Base-by-base conservation (phyloP, 2,329 filamentous ascomycete genomes). In the Fusarium tricinctum region DNA sequence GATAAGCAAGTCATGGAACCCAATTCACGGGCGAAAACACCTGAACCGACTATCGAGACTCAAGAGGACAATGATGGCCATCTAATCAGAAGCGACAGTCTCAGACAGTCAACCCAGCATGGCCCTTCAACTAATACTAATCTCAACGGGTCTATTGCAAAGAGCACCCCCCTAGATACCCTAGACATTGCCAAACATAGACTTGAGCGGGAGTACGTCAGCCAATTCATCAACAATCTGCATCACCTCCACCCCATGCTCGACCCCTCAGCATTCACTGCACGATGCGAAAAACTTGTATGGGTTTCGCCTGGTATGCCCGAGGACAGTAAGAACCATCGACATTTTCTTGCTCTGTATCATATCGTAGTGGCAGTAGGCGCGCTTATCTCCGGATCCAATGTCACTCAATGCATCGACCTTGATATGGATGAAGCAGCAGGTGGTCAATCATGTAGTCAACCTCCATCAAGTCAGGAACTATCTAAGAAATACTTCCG, bases 241-340 rank as follows among this genome's bases (percentile, higher is more conserved):
- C 53, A 57, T 13, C 47, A 53, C 20, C 28, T 57, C 4, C 53
- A 57, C 5, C 53, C 53, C 1, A 57, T 57, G 46, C 28, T 57
- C 5, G 38, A 57, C 17, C 46, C 35, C 1, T 8, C 33, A 22
- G 15, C 20, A 4, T 57, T 57, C n/a, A 17, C 14, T 17, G 15
- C 30, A 7, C 17, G 15, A 35, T 57, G 53, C 12, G 53, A 57
- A 26, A 19, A 53, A 3, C 20, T 43, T 8, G 35, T 53, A 2
- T 57, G 53, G 53, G 10, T 9, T 8, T n/a, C 20, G 7, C 20
- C 14, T 8, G 13, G 14, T 6, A 20, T 28, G 0, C 19, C 32
- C 4, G 53, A 53, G 19, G 22, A 7, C 5, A 28, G 52, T 20
- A 42, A 42, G 15, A 35, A 20, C 8, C 35, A 19, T 17, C 28